phyloP scores from a whole-genome alignment of 768 basidiomycete genomes.

The Phaffia tasmanica region DNA sequence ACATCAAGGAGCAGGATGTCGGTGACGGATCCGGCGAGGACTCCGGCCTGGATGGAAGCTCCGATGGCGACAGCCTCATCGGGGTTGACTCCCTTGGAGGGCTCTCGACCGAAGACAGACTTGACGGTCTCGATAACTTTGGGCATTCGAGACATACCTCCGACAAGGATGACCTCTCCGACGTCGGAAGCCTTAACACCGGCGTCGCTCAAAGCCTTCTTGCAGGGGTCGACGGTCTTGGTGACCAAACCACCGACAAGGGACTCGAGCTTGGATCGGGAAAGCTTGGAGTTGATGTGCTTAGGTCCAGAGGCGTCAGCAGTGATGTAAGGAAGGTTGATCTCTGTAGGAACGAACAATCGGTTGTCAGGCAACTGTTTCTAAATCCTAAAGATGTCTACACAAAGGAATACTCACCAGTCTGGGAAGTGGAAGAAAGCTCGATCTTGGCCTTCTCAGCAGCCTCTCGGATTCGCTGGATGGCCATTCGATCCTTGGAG shows the following conservation, averaged over 20 bases:
- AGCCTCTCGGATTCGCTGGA: conserved; percentile 97
- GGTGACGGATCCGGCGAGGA: conserved; percentile 88
- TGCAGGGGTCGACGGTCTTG: conserved; percentile 88
- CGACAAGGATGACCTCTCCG: conserved; percentile 93
- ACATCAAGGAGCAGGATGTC: conserved; percentile 65
- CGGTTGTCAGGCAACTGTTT: neutral
- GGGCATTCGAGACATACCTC: conserved; percentile 98
- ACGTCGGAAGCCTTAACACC: conserved; percentile 84
- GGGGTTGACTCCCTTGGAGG: conserved; percentile 97
- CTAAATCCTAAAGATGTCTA: neutral
- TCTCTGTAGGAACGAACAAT: conserved; percentile 44
- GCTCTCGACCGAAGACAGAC: conserved; percentile 84
- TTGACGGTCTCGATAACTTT: conserved; percentile 89
- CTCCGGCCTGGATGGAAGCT: conserved; percentile 95
- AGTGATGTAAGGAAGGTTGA: conserved; percentile 97
- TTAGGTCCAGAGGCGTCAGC: conserved; percentile 89
- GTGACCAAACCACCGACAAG: conserved; percentile 72
- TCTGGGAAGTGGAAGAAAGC: conserved; percentile 84
- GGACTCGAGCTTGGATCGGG: conserved; percentile 78
- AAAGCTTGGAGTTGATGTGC: conserved; percentile 87
- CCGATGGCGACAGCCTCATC: conserved; percentile 99
- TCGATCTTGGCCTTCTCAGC: conserved; percentile 99
- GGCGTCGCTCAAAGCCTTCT: conserved; percentile 90
- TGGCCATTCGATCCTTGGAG: conserved; percentile 79
- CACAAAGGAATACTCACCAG: conserved; percentile 34